These are phyloP conservation scores for Arachis stenosperma DNA, from an alignment of 306 rosid species.

Conservation along the genomic window DNA sequence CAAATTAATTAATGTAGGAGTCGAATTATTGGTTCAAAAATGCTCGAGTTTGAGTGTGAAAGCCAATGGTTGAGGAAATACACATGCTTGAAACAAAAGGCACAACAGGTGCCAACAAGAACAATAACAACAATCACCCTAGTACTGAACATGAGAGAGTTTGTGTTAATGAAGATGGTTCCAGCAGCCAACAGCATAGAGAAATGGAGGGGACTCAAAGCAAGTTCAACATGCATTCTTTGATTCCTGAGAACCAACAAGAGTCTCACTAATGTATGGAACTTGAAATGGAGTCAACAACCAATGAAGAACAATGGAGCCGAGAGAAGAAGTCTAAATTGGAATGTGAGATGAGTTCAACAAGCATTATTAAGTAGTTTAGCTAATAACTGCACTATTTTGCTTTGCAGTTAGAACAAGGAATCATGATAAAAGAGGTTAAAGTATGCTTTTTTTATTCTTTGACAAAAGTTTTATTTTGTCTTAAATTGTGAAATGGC, in stretches of 20 bases:
- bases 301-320: slow-evolving; percentile 43
- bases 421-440: no score
- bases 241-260: slow-evolving; percentile 39
- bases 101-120: no score
- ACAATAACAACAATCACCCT: no score
- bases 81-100: no score
- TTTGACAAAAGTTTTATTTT: no score
- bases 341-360: no score
- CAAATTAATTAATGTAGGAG: slow-evolving; percentile 52
- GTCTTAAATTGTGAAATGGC: no score
- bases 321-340: slow-evolving; percentile 3
- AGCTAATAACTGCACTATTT: no score
- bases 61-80: slow-evolving; percentile 48
- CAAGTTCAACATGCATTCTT: slow-evolving; percentile 33
- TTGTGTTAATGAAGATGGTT: background rate
- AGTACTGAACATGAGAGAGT: no score
- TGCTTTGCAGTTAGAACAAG: no score
- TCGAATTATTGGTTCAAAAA: slow-evolving; percentile 85
- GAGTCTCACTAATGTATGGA: slow-evolving; percentile 14
- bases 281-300: slow-evolving; percentile 35
- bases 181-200: slow-evolving; percentile 30
- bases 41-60: slow-evolving; percentile 95
- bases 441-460: no score
- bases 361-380: no score
- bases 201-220: slow-evolving; percentile 26